phyloP scores from a whole-genome alignment of 768 basidiomycete species.

The Leccinum disarticulatum region DNA sequence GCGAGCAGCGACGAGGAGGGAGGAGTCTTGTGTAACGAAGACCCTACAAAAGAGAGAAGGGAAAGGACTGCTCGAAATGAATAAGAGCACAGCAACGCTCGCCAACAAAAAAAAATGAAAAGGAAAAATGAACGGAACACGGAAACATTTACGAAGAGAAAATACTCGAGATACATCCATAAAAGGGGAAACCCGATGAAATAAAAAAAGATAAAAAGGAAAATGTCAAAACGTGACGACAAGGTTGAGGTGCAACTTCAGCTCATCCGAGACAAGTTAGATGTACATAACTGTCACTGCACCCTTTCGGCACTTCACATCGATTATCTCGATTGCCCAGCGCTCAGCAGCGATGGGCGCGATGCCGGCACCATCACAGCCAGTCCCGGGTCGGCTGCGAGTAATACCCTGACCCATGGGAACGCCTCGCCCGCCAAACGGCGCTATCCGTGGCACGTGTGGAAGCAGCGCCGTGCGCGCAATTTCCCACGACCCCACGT shows the following conservation, averaged over 20 bases:
- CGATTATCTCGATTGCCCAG: slow-evolving; percentile 9
- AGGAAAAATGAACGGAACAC: background rate
- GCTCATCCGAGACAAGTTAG: slow-evolving; percentile 30
- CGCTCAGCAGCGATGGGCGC: background rate
- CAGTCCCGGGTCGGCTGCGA: slow-evolving; percentile 3
- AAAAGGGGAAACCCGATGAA: slow-evolving; percentile 9
- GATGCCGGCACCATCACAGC: slow-evolving; percentile 23
- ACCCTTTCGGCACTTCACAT: slow-evolving; percentile 12
- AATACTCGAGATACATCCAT: slow-evolving; percentile 17
- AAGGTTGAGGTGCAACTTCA: slow-evolving; percentile 15
- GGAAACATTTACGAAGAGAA: slow-evolving; percentile 6
- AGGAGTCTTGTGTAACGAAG: slow-evolving; percentile 27
- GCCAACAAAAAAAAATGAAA: slow-evolving; percentile 18
- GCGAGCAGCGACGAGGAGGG: slow-evolving; percentile 22
- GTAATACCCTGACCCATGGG: slow-evolving; percentile 1
- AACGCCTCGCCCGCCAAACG: slow-evolving; percentile 2
- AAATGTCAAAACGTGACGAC: slow-evolving; percentile 23
- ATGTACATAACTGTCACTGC: slow-evolving; percentile 15
- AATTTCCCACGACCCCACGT: slow-evolving; percentile 43
- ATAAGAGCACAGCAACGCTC: slow-evolving; percentile 34
- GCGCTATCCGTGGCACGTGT: slow-evolving; percentile 14
- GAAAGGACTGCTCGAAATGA: slow-evolving; percentile 22
- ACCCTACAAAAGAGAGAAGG: slow-evolving; percentile 25
- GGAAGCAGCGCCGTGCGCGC: slow-evolving; percentile 14
- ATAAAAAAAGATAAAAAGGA: slow-evolving; percentile 9